Conservation (phyloP, 2,329 filamentous ascomycete genomes). For the Fusarium hostae region DNA sequence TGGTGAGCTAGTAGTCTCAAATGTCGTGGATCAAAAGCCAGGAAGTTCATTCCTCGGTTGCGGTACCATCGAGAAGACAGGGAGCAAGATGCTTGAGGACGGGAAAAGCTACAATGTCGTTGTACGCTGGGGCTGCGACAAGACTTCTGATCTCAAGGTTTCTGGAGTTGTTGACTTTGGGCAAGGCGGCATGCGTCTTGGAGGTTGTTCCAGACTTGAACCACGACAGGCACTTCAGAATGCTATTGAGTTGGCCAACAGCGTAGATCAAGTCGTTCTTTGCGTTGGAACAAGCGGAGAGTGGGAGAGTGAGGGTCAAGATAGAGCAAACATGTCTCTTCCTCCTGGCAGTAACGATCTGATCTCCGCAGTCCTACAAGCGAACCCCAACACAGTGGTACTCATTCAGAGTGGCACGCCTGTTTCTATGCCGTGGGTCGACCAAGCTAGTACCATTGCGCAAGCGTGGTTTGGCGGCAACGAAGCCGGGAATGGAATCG, state of each 20-base stretch:
- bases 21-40: background rate
- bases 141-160: background rate
- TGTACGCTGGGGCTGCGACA: conserved; percentile 5
- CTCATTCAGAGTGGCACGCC: background rate
- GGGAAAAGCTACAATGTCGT: background rate
- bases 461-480: conserved; percentile 7
- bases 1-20: background rate
- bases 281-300: background rate
- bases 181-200: background rate
- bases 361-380: background rate
- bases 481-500: background rate
- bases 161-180: background rate
- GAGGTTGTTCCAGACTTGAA: background rate
- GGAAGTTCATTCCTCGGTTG: background rate
- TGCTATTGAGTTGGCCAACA: background rate
- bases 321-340: background rate
- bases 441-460: background rate
- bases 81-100: rapidly evolving
- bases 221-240: background rate
- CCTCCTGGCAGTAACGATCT: background rate
- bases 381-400: background rate
- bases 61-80: background rate
- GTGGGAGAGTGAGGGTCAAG: conserved; percentile 11
- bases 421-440: conserved; percentile 2
- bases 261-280: background rate